These are phyloP conservation scores for Tremellales sp. DNA, from an alignment of 1,284 basidiomycete species.

Conservation along the genomic window DNA sequence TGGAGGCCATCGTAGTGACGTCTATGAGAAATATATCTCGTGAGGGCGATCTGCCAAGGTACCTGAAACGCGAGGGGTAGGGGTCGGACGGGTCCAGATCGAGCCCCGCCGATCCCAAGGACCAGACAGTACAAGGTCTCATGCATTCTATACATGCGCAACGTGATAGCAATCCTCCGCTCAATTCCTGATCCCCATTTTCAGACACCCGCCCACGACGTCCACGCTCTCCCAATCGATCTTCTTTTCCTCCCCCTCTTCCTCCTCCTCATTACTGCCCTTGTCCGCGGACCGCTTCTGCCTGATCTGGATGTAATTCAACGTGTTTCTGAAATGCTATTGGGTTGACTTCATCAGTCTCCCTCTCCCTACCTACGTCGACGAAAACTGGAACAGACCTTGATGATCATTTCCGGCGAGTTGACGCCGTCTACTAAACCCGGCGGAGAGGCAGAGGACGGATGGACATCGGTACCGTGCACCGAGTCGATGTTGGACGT, in stretches of 20 bases:
- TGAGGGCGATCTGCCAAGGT: too few species aligned
- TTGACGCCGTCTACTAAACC: slow-evolving; percentile 86
- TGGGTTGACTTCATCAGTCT: too few species aligned
- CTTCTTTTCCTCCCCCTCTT: slow-evolving; percentile 52
- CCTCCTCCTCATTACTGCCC: slow-evolving; percentile 26
- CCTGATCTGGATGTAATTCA: slow-evolving; percentile 65
- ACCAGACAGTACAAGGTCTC: too few species aligned
- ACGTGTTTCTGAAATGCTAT: slow-evolving; percentile 84
- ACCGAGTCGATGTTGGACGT: slow-evolving; percentile 84
- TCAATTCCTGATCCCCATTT: slow-evolving; percentile 61
- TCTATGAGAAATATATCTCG: too few species aligned
- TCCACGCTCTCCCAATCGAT: slow-evolving; percentile 76
- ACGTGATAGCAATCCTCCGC: too few species aligned
- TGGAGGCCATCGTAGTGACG: too few species aligned
- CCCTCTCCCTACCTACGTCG: too few species aligned
- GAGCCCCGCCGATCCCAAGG: too few species aligned
- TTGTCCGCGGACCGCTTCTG: slow-evolving; percentile 31
- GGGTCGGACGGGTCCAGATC: too few species aligned
- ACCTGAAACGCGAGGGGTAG: too few species aligned
- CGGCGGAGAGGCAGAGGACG: too few species aligned
- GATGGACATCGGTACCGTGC: slow-evolving; percentile 64
- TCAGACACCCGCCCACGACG: slow-evolving; percentile 74
- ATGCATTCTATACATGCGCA: too few species aligned
- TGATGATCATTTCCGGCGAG: slow-evolving; percentile 78
- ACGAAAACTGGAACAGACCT: slow-evolving; percentile 30